These are phyloP conservation scores for Ganoderma sinense DNA, from an alignment of 1,284 basidiomycete genomes.

Conservation along the genomic window DNA sequence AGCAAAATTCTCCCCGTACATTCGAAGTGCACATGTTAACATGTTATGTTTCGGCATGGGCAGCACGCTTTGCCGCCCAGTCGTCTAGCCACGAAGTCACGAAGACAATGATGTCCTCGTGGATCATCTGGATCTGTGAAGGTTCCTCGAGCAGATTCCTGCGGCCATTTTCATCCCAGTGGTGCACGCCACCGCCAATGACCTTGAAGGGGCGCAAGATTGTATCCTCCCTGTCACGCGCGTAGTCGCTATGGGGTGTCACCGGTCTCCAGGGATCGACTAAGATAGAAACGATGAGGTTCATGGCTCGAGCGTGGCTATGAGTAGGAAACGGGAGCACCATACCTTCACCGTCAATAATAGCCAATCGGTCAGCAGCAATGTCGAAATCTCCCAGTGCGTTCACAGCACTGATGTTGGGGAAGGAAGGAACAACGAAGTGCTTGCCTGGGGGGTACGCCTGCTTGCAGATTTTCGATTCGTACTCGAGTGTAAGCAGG, in stretches of 20 bases:
- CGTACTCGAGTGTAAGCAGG: constrained; percentile 78
- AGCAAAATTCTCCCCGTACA: not conserved
- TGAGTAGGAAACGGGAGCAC: not conserved
- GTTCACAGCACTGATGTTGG: constrained; percentile 86
- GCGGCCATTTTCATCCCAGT: constrained; percentile 92
- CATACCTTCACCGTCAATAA: constrained; percentile 85
- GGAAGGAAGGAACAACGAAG: constrained; percentile 74
- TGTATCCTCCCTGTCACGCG: constrained; percentile 75
- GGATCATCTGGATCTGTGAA: constrained; percentile 80
- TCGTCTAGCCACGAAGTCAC: constrained; percentile 85
- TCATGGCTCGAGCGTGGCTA: not conserved
- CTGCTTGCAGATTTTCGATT: constrained; percentile 84
- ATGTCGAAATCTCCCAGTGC: constrained; percentile 80
- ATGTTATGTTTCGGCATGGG: not conserved
- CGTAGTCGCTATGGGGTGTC: constrained; percentile 86
- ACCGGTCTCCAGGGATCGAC: constrained; percentile 92
- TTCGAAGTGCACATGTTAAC: no score
- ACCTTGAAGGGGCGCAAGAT: constrained; percentile 84
- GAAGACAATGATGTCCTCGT: constrained; percentile 83
- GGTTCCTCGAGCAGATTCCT: constrained; percentile 74
- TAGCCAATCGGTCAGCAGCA: constrained; percentile 79
- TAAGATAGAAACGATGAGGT: constrained; percentile 36
- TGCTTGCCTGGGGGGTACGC: constrained; percentile 85
- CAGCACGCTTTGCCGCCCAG: constrained; percentile 42
- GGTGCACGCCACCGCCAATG: constrained; percentile 89